Evolutionary conservation across 306 rosid genomes (phyloP).

Genomic region (Ceratonia siliqua): DNA sequence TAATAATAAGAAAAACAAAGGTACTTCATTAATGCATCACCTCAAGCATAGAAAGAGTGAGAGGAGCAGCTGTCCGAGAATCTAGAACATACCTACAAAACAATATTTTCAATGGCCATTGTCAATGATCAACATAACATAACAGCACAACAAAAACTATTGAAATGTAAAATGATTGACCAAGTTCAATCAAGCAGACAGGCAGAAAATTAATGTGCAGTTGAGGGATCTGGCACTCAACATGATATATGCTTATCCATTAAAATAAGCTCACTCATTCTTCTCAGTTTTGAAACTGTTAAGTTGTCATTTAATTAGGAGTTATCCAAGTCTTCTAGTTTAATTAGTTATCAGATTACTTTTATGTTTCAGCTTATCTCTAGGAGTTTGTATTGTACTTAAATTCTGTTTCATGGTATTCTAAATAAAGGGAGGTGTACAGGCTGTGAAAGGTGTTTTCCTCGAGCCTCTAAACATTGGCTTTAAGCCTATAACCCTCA

Average conservation of each 20-base stretch:
- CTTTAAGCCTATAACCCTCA: no score
- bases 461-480: no score
- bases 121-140: conserved; percentile 20
- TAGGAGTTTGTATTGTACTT: no score
- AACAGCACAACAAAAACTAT: conserved; percentile 20
- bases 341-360: no score
- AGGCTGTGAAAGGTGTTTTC: no score
- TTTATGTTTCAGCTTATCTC: no score
- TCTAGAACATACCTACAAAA: conserved; percentile 88
- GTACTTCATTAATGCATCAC: conserved; percentile 49
- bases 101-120: conserved; percentile 33
- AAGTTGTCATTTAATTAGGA: no score
- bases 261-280: not conserved
- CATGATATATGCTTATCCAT: not conserved
- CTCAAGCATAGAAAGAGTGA: conserved; percentile 96
- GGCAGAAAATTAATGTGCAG: not conserved
- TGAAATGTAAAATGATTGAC: conserved; percentile 31
- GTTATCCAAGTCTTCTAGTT: no score
- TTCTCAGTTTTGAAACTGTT: not conserved
- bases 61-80: conserved; percentile 94
- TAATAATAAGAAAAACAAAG: not conserved
- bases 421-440: no score
- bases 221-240: conserved; percentile 8
- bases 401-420: no score
- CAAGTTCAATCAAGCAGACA: conserved; percentile 29